Evolutionary conservation across 768 basidiomycete species (phyloP).

Genomic region (Chalciporus chontae): DNA sequence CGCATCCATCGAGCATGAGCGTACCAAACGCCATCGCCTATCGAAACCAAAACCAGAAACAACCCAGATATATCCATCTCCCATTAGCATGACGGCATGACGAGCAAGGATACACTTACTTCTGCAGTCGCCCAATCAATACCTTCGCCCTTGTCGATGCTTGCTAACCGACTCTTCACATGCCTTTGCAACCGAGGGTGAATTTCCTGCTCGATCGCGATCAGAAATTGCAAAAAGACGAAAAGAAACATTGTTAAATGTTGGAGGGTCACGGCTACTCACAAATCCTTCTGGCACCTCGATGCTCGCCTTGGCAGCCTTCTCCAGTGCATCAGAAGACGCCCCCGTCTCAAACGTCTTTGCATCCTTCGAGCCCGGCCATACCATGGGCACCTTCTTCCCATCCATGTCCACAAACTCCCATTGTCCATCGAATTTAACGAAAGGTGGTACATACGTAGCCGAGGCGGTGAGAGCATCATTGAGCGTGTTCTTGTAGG

Average conservation of each 20-base stretch:
- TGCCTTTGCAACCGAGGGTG: slow-evolving; percentile 78
- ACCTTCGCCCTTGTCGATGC: slow-evolving; percentile 63
- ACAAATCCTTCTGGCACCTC: slow-evolving; percentile 59
- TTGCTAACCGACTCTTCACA: slow-evolving; percentile 70
- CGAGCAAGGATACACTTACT: slow-evolving; percentile 36
- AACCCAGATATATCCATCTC: background rate
- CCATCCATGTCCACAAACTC: slow-evolving; percentile 15
- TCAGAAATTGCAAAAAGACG: no score
- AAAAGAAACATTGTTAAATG: background rate
- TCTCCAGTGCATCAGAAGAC: slow-evolving; percentile 42
- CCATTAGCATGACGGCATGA: background rate
- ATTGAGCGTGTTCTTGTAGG: slow-evolving; percentile 64
- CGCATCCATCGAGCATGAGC: slow-evolving; percentile 75
- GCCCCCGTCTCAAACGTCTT: slow-evolving; percentile 69
- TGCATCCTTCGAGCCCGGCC: slow-evolving; percentile 59
- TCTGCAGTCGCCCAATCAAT: slow-evolving; percentile 92
- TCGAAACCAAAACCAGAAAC: background rate
- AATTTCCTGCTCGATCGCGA: slow-evolving; percentile 50
- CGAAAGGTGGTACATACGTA: slow-evolving; percentile 44
- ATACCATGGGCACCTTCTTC: slow-evolving; percentile 33
- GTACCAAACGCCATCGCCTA: slow-evolving; percentile 88
- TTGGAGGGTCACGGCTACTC: slow-evolving; percentile 24
- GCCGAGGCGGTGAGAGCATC: slow-evolving; percentile 50
- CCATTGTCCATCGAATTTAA: slow-evolving; percentile 73
- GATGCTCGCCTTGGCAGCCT: slow-evolving; percentile 70